These are phyloP conservation scores for Botryosphaeria dothidea DNA, from an alignment of 2,329 filamentous ascomycete species.

Conservation along the genomic window DNA sequence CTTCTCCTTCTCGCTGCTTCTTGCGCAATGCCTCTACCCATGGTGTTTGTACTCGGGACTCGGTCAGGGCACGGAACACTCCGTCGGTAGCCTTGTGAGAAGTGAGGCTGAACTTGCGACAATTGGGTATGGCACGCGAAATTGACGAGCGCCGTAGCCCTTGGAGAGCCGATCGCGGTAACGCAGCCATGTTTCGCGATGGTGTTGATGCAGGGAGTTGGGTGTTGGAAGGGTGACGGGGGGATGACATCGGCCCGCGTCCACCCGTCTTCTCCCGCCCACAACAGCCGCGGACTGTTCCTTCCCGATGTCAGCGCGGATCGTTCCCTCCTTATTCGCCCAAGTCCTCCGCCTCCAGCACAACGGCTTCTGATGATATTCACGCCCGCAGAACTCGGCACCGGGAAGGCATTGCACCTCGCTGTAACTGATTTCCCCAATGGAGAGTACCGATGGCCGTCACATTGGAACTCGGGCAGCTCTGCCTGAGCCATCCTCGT, in stretches of 20 bases:
- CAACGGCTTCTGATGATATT: background rate
- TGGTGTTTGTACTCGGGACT: conserved; percentile 63
- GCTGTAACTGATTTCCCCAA: background rate
- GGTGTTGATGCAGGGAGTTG: conserved; percentile 1
- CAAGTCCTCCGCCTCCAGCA: background rate
- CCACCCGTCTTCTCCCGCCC: background rate
- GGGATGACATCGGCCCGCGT: conserved; percentile 6
- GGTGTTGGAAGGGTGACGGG: background rate
- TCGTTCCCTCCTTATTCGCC: background rate
- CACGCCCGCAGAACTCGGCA: background rate
- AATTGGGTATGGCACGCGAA: background rate
- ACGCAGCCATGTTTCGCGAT: conserved; percentile 2
- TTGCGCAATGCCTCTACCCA: conserved; percentile 67
- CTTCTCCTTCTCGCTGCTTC: conserved; percentile 44
- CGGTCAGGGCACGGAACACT: conserved; percentile 61
- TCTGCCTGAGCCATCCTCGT: conserved; percentile 30
- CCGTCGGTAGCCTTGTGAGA: conserved; percentile 50
- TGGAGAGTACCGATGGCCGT: conserved; percentile 26
- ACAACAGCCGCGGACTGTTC: background rate
- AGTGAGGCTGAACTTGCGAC: conserved; percentile 15
- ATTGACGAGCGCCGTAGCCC: background rate
- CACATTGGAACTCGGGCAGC: conserved; percentile 36
- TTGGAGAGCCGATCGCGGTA: background rate
- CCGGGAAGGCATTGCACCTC: background rate
- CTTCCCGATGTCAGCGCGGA: conserved; percentile 10